Percentiles rank a stretch among this genome's conserved stretches.
These are phyloP conservation scores for Amaranthus palmeri DNA, from an alignment of 148 eudicot species.

Conservation along the genomic window DNA sequence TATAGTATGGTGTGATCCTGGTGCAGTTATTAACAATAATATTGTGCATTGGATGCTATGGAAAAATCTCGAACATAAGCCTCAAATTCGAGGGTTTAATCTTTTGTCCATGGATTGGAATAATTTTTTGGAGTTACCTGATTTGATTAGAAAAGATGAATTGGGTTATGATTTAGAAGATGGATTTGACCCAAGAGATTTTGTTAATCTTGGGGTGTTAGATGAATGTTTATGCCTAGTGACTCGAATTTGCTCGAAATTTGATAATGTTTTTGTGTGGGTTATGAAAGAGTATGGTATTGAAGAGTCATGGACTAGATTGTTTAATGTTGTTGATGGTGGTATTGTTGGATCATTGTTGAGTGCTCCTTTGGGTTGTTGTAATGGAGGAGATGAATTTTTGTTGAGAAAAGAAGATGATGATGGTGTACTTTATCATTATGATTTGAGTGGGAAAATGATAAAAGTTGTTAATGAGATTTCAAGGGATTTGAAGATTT, in stretches of 20 bases:
- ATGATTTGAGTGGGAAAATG: background rate
- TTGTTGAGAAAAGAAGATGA: slow-evolving; percentile 9
- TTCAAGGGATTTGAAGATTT: background rate
- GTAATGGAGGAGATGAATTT: slow-evolving; percentile 1
- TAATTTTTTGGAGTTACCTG: background rate
- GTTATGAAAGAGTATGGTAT: slow-evolving; percentile 20
- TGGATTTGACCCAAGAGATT: background rate
- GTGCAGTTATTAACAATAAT: slow-evolving; percentile 6
- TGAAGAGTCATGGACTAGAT: slow-evolving; percentile 4
- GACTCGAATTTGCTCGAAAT: background rate
- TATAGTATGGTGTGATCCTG: background rate
- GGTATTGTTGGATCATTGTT: background rate
- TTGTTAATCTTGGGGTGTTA: slow-evolving; percentile 1
- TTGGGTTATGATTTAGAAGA: background rate
- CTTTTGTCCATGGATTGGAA: background rate
- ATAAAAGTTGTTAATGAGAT: background rate
- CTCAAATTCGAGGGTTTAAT: background rate
- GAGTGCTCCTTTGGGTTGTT: slow-evolving; percentile 1
- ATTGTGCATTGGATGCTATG: slow-evolving; percentile 10
- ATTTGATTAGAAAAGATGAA: background rate
- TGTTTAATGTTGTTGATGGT: background rate
- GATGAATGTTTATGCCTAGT: slow-evolving; percentile 11
- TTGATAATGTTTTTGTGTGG: slow-evolving; percentile 11
- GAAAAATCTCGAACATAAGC: background rate
- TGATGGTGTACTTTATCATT: slow-evolving; percentile 1